These are phyloP conservation scores for Suhomyces taliae DNA, from an alignment of 1,139 yeast species.

Conservation along the genomic window DNA sequence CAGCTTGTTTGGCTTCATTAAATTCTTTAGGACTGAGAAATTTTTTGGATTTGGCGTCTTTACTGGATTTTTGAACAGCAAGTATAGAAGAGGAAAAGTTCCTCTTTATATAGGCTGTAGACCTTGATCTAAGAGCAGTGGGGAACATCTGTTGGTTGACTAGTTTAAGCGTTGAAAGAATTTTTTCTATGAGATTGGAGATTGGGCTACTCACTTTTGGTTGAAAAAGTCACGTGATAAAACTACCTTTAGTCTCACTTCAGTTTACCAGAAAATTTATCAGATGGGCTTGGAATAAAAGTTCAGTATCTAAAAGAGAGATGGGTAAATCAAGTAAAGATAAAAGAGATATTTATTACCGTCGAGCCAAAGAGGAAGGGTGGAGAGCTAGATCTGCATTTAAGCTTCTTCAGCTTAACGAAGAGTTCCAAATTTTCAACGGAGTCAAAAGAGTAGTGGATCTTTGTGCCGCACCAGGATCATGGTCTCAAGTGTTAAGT, in stretches of 20 bases:
- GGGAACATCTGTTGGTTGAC: neutral
- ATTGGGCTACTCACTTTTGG: neutral
- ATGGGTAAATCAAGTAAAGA: constrained; percentile 98
- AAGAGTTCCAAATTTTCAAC: constrained; percentile 79
- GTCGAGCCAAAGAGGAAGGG: constrained; percentile 96
- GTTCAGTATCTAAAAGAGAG: neutral
- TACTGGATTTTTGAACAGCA: neutral
- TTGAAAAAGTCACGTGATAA: neutral
- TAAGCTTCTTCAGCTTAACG: constrained; percentile 84
- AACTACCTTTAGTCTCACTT: neutral
- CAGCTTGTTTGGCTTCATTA: constrained; percentile 25
- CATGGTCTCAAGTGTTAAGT: constrained; percentile 97
- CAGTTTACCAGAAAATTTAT: constrained; percentile 6
- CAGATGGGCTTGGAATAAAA: neutral
- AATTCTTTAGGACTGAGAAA: constrained; percentile 35
- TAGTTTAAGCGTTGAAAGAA: neutral
- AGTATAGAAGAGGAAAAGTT: constrained; percentile 3
- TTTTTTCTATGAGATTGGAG: neutral
- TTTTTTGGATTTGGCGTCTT: constrained; percentile 11
- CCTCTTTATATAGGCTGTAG: constrained; percentile 6
- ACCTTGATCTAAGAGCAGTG: neutral
- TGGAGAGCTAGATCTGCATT: constrained; percentile 97
- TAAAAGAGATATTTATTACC: constrained; percentile 83
- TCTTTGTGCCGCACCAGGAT: constrained; percentile 98
- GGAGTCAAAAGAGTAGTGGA: constrained; percentile 85